Conservation (phyloP, 331 rosid genomes). For the Dryas integrifolia region DNA sequence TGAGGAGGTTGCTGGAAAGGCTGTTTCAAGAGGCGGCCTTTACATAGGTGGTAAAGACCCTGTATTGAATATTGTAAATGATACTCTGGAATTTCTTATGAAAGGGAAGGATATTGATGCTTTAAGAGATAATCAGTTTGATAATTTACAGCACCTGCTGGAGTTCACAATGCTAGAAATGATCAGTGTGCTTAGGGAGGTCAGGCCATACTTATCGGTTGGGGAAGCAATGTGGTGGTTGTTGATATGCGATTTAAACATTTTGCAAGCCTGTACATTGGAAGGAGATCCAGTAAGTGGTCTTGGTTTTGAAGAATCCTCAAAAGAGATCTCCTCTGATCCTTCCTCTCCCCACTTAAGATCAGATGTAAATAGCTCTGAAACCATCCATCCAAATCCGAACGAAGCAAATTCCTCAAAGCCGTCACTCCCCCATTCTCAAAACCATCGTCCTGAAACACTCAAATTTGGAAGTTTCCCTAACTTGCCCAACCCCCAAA, state of each 20-base stretch:
- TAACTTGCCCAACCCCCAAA: constrained; percentile 12
- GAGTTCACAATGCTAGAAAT: constrained; percentile 57
- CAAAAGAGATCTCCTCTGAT: constrained; percentile 21
- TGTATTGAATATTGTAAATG: constrained; percentile 36
- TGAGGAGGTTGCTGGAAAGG: constrained; percentile 34
- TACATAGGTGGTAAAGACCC: constrained; percentile 43
- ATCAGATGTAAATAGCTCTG: constrained; percentile 22
- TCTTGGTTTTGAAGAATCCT: constrained; percentile 24
- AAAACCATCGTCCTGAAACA: constrained; percentile 17
- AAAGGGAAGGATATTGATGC: constrained; percentile 17
- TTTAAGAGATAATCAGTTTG: constrained; percentile 31
- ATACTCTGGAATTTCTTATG: constrained; percentile 35
- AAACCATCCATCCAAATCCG: constrained; percentile 9
- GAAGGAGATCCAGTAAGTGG: constrained; percentile 33
- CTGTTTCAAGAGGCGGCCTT: constrained; percentile 48
- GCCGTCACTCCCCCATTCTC: not conserved
- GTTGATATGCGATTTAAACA: constrained; percentile 55
- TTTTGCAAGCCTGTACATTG: constrained; percentile 46
- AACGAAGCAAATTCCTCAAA: not conserved
- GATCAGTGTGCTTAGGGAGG: constrained; percentile 48
- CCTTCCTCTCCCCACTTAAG: constrained; percentile 29
- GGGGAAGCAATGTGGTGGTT: constrained; percentile 75
- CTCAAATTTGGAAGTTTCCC: constrained; percentile 31
- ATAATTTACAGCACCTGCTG: constrained; percentile 41
- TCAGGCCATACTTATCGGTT: constrained; percentile 51